phyloP scores from a whole-genome alignment of 2,329 filamentous ascomycete genomes.

The Claviceps lovelessii region DNA sequence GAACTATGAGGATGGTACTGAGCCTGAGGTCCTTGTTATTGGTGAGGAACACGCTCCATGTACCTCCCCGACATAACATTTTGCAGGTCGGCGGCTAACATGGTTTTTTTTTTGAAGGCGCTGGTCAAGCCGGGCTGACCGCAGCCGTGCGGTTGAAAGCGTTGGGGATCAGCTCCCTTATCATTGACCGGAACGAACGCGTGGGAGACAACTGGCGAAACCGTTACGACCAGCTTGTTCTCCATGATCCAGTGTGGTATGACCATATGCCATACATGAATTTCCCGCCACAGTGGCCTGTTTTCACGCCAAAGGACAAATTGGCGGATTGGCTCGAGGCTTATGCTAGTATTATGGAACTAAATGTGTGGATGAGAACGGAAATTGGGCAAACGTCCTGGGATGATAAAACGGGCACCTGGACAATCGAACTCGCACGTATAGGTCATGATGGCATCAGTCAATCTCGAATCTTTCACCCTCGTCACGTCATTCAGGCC shows the following conservation, averaged over 20 bases:
- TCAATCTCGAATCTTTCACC: constrained; percentile 41
- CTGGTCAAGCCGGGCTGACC: constrained; percentile 46
- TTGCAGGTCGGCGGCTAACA: not conserved
- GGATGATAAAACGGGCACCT: constrained; percentile 33
- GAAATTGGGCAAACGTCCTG: constrained; percentile 33
- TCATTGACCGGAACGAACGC: constrained; percentile 43
- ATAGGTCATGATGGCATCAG: constrained; percentile 31
- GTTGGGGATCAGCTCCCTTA: constrained; percentile 37
- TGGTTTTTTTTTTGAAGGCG: constrained; percentile 23
- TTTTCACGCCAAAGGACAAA: constrained; percentile 61
- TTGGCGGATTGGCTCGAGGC: constrained; percentile 53
- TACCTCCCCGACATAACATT: not conserved
- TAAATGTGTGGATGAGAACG: constrained; percentile 51
- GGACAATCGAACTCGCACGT: constrained; percentile 41
- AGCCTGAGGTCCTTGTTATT: constrained; percentile 47
- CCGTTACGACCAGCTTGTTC: constrained; percentile 49
- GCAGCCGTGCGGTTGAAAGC: constrained; percentile 44
- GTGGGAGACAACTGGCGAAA: constrained; percentile 52
- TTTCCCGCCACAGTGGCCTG: constrained; percentile 52
- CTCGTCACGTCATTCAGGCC: constrained; percentile 50
- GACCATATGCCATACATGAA: constrained; percentile 48
- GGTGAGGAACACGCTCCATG: constrained; percentile 26
- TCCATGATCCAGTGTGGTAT: constrained; percentile 52
- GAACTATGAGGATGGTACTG: constrained; percentile 29
- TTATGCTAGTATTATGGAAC: constrained; percentile 49